A percentile compares a stretch with the other conserved stretches of the same genome.
These are phyloP conservation scores for Proliferodiscus dingleyae DNA, from an alignment of 2,329 filamentous ascomycete species.

Conservation along the genomic window DNA sequence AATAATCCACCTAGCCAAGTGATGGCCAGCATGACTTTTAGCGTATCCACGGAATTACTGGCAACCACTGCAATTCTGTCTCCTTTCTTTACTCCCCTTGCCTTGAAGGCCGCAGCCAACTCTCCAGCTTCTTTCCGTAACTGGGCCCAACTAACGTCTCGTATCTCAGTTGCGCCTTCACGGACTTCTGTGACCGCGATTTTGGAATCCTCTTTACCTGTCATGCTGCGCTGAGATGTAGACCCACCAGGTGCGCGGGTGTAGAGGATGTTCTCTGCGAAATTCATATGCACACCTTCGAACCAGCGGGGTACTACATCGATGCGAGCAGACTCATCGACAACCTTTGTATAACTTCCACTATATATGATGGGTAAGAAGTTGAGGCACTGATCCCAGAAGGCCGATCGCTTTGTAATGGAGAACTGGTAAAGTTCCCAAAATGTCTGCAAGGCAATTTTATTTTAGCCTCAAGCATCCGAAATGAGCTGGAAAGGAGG, in stretches of 20 bases:
- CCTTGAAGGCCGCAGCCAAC: conserved; percentile 62
- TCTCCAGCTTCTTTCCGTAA: conserved; percentile 54
- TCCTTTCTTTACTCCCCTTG: conserved; percentile 61
- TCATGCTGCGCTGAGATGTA: conserved; percentile 43
- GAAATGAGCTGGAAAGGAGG: too few species aligned
- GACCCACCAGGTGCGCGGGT: conserved; percentile 39
- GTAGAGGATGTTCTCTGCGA: conserved; percentile 75
- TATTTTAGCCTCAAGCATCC: too few species aligned
- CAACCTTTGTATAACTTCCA: conserved; percentile 53
- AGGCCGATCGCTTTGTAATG: conserved; percentile 53
- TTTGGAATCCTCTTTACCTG: conserved; percentile 64
- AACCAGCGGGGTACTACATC: conserved; percentile 74
- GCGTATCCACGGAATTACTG: conserved; percentile 69
- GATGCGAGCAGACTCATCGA: conserved; percentile 67
- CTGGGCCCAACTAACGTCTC: conserved; percentile 62
- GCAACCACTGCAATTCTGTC: conserved; percentile 73
- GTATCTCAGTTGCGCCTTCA: conserved; percentile 52
- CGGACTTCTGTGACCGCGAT: conserved; percentile 69
- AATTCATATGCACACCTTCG: conserved; percentile 67
- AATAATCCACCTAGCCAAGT: conserved; percentile 71
- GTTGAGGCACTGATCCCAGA: conserved; percentile 62
- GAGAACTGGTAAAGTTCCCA: conserved; percentile 68
- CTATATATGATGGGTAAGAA: conserved; percentile 57
- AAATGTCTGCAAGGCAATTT: too few species aligned
- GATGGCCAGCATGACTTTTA: conserved; percentile 65